Evolutionary conservation across 495 filamentous ascomycete genomes (phyloP).

Genomic region (Pyrenopolyporus hunteri): DNA sequence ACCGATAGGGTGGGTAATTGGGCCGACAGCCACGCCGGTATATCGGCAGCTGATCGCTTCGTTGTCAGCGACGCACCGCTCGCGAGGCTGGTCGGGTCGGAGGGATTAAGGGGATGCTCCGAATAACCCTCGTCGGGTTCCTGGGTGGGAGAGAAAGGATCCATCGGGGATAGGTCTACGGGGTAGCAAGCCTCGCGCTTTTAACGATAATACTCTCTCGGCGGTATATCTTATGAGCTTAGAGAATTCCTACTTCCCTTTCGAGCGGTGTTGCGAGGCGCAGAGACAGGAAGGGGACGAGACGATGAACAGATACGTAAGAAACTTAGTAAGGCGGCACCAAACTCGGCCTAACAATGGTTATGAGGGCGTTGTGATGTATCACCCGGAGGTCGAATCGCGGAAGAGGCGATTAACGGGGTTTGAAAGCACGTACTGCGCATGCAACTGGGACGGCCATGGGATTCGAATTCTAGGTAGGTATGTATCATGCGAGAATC

Average conservation of each 20-base stretch:
- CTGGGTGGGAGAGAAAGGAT: constrained; percentile 44
- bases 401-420: constrained; percentile 14
- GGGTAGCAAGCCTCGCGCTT: constrained; percentile 10
- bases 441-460: constrained; percentile 8
- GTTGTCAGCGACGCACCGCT: constrained; percentile 35
- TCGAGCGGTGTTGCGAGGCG: constrained; percentile 7
- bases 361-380: constrained; percentile 25
- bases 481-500: background rate
- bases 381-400: constrained; percentile 15
- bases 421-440: background rate
- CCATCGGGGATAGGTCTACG: constrained; percentile 35
- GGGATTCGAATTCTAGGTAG: too few relatives aligned
- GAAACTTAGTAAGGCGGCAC: constrained; percentile 28
- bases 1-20: constrained; percentile 54
- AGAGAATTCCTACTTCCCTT: constrained; percentile 3
- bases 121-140: constrained; percentile 66
- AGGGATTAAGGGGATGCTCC: constrained; percentile 59
- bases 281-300: constrained; percentile 11
- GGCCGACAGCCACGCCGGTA: constrained; percentile 52
- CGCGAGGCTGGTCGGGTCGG: constrained; percentile 35
- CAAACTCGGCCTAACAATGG: constrained; percentile 19
- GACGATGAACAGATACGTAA: constrained; percentile 13
- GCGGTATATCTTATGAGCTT: constrained; percentile 1
- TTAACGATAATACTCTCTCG: constrained; percentile 14
- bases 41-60: constrained; percentile 39